Evolutionary conservation across 2,329 filamentous ascomycete genomes (phyloP).

Genomic region (Aspergillus vadensis): DNA sequence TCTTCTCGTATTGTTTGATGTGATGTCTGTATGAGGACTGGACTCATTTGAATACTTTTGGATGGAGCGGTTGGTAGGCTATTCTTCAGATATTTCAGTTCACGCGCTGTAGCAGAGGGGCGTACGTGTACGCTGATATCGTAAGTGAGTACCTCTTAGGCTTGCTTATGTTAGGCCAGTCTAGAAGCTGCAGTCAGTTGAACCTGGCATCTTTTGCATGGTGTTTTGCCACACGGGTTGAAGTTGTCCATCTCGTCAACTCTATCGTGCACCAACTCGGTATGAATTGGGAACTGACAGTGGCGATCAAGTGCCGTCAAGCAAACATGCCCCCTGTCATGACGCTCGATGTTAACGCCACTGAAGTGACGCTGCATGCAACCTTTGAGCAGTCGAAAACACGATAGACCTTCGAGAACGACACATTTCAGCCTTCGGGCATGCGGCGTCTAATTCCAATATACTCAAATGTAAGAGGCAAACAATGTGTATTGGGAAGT

Average conservation of each 20-base stretch:
- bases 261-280: no score
- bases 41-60: no score
- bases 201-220: background rate
- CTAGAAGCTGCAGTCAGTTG: background rate
- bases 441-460: background rate
- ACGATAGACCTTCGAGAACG: background rate
- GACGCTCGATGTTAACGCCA: background rate
- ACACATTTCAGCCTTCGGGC: background rate
- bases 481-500: background rate
- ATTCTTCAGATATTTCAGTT: background rate
- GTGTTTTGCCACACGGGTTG: background rate
- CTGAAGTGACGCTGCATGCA: background rate
- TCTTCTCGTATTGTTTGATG: background rate
- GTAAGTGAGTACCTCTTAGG: background rate
- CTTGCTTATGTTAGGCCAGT: no score
- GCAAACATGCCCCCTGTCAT: background rate
- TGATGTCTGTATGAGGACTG: background rate
- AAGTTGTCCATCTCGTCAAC: background rate
- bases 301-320: background rate
- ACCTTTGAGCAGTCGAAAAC: background rate
- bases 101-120: background rate
- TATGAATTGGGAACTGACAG: background rate
- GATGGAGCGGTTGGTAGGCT: background rate
- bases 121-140: background rate
- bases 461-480: background rate